A percentile compares a stretch with the other conserved stretches of the same genome.
Evolutionary conservation across 768 basidiomycete genomes (phyloP).

Genomic region (Leccinellum albellum): DNA sequence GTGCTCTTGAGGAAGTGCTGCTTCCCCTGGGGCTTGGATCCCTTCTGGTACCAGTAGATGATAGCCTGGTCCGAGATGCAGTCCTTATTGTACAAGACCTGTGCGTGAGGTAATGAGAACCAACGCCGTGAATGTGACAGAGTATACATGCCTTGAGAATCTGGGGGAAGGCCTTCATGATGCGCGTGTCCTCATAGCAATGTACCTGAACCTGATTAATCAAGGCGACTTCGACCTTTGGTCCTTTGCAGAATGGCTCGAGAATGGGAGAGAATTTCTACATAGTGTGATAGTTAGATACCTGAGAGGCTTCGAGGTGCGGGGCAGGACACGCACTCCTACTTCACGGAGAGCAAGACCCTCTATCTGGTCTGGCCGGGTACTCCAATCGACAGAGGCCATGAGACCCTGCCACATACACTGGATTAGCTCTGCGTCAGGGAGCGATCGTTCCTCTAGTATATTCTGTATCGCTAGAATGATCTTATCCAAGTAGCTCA

Average conservation of each 20-base stretch:
- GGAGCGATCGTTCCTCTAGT: slow-evolving; percentile 77
- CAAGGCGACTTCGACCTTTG: slow-evolving; percentile 89
- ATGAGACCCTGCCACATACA: slow-evolving; percentile 94
- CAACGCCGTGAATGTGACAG: neutral
- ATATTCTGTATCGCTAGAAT: slow-evolving; percentile 65
- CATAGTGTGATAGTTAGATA: neutral
- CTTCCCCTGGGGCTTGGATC: slow-evolving; percentile 90
- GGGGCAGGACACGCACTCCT: slow-evolving; percentile 48
- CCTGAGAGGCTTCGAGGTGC: neutral
- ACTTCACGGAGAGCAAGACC: slow-evolving; percentile 85
- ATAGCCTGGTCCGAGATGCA: slow-evolving; percentile 95
- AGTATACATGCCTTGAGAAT: slow-evolving; percentile 69
- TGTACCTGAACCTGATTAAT: slow-evolving; percentile 95
- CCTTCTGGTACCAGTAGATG: slow-evolving; percentile 97
- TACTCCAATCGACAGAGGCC: slow-evolving; percentile 82
- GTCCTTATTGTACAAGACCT: slow-evolving; percentile 95
- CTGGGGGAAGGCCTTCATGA: slow-evolving; percentile 93
- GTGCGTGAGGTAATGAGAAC: slow-evolving; percentile 13
- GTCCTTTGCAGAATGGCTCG: slow-evolving; percentile 83
- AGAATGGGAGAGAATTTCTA: slow-evolving; percentile 84
- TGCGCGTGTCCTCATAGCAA: slow-evolving; percentile 93
- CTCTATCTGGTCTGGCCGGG: slow-evolving; percentile 90
- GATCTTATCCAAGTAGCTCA: slow-evolving; percentile 47
- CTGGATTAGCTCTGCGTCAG: slow-evolving; percentile 78
- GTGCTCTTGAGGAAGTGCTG: slow-evolving; percentile 93